These are phyloP conservation scores for Trichoderma koningiopsis DNA, from an alignment of 2,329 filamentous ascomycete genomes.

Conservation along the genomic window DNA sequence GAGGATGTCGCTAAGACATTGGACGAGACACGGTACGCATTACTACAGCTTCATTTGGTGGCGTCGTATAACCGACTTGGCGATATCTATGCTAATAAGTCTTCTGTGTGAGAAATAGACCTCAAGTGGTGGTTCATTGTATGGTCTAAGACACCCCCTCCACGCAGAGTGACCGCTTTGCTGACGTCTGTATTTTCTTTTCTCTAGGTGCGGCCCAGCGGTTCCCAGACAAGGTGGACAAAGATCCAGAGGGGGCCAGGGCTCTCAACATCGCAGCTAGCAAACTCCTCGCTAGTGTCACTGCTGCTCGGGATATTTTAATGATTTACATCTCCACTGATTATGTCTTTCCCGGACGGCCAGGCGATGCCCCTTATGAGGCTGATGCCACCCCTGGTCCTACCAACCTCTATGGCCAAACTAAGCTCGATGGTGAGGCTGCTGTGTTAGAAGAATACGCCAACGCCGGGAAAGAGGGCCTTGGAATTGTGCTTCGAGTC, in stretches of 20 bases:
- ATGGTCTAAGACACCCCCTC: slow-evolving; percentile 1
- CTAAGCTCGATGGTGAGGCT: slow-evolving; percentile 60
- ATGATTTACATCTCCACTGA: slow-evolving; percentile 82
- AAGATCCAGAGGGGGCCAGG: slow-evolving; percentile 73
- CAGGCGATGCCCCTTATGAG: slow-evolving; percentile 83
- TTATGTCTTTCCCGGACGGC: slow-evolving; percentile 73
- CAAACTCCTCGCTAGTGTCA: slow-evolving; percentile 64
- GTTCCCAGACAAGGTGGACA: slow-evolving; percentile 82
- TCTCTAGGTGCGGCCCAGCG: slow-evolving; percentile 78
- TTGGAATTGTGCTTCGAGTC: slow-evolving; percentile 73
- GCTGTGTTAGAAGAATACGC: slow-evolving; percentile 67
- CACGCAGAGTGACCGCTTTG: neutral
- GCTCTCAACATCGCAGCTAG: slow-evolving; percentile 76
- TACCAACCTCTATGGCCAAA: slow-evolving; percentile 73
- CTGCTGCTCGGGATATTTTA: slow-evolving; percentile 61
- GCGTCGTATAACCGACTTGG: neutral
- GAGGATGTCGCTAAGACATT: slow-evolving; percentile 53
- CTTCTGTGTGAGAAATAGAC: slow-evolving; percentile 2
- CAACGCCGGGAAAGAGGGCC: slow-evolving; percentile 50
- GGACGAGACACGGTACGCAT: slow-evolving; percentile 56
- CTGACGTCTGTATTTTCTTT: slow-evolving; percentile 27
- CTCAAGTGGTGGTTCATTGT: slow-evolving; percentile 27
- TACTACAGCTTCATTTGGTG: neutral
- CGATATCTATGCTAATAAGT: neutral
- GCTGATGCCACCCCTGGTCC: slow-evolving; percentile 64